A percentile compares a stretch with the other conserved stretches of the same genome.
These are phyloP conservation scores for Neurospora terricola DNA, from an alignment of 495 filamentous ascomycete genomes.

Conservation along the genomic window DNA sequence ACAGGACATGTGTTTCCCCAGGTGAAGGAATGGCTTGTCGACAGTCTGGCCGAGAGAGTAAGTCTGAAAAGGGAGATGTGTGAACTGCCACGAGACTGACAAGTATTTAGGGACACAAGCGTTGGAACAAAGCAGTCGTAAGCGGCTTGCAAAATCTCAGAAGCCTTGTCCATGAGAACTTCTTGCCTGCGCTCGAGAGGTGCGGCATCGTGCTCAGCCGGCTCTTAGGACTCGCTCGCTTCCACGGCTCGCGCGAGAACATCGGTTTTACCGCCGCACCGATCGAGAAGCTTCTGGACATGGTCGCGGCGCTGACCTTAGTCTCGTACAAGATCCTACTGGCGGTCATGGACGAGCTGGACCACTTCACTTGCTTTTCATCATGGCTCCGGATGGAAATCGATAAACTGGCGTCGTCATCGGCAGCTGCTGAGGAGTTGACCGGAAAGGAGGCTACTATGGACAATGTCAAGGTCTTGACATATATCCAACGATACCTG, in stretches of 20 bases:
- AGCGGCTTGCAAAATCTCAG: constrained; percentile 69
- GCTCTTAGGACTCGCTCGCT: constrained; percentile 76
- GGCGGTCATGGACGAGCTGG: constrained; percentile 63
- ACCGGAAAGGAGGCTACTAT: constrained; percentile 45
- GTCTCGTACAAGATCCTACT: constrained; percentile 65
- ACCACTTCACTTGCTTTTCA: constrained; percentile 69
- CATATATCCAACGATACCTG: constrained; percentile 43
- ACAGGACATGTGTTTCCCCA: constrained; percentile 71
- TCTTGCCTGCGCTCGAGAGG: constrained; percentile 78
- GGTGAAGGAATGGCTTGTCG: constrained; percentile 80
- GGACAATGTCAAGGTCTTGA: constrained; percentile 42
- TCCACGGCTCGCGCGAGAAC: constrained; percentile 51
- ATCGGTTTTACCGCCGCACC: constrained; percentile 51
- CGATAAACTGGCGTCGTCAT: constrained; percentile 43
- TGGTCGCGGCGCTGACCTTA: constrained; percentile 64
- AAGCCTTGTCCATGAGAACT: constrained; percentile 69
- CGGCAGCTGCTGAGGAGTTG: constrained; percentile 38
- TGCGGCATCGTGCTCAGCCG: constrained; percentile 73
- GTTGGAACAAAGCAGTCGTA: constrained; percentile 84
- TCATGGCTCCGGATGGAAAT: constrained; percentile 82
- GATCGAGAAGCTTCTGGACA: constrained; percentile 49
- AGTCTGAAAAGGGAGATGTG: constrained; percentile 6
- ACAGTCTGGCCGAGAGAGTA: constrained; percentile 78
- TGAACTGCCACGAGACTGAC: not conserved
- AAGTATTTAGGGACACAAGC: constrained; percentile 65